These are phyloP conservation scores for Rhizopus sp. DNA, from an alignment of 371 early-diverging fungal genomes.

Conservation along the genomic window DNA sequence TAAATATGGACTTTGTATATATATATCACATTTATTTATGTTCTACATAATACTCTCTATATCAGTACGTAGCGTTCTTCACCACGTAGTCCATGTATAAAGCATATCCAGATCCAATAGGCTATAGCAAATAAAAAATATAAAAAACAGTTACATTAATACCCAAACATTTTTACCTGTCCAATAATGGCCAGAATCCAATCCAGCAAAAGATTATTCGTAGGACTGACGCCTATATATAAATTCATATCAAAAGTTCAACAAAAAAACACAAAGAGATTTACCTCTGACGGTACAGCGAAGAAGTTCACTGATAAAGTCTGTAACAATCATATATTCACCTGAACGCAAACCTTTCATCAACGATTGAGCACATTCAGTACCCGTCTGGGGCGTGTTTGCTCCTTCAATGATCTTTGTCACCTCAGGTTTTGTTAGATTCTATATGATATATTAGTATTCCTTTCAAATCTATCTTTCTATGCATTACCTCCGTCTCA, in stretches of 20 bases:
- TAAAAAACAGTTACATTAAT: neutral
- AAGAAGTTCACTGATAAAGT: constrained; percentile 51
- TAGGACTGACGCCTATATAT: constrained; percentile 39
- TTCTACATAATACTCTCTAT: constrained; percentile 2
- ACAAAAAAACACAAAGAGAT: neutral
- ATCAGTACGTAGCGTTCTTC: constrained; percentile 13
- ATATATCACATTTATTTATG: neutral
- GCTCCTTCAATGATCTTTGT: constrained; percentile 84
- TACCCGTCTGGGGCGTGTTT: constrained; percentile 58
- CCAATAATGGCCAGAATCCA: constrained; percentile 37
- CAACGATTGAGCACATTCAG: constrained; percentile 63
- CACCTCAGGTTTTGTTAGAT: constrained; percentile 79
- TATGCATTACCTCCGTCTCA: constrained; percentile 55
- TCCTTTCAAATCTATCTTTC: neutral
- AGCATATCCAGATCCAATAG: constrained; percentile 46
- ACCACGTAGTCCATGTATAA: constrained; percentile 49
- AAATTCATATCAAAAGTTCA: neutral
- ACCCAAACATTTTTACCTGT: constrained; percentile 30
- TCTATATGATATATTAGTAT: constrained; percentile 35
- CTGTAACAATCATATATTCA: constrained; percentile 56
- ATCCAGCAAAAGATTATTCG: constrained; percentile 47
- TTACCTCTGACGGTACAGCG: constrained; percentile 50
- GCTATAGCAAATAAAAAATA: constrained; percentile 24
- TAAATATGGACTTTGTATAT: constrained; percentile 1
- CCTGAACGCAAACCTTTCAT: constrained; percentile 52